Evolutionary conservation across 805 yeast genomes (phyloP), one percentile per base, ranked within the genome.

Genomic region (Lipomyces starkeyi): DNA sequence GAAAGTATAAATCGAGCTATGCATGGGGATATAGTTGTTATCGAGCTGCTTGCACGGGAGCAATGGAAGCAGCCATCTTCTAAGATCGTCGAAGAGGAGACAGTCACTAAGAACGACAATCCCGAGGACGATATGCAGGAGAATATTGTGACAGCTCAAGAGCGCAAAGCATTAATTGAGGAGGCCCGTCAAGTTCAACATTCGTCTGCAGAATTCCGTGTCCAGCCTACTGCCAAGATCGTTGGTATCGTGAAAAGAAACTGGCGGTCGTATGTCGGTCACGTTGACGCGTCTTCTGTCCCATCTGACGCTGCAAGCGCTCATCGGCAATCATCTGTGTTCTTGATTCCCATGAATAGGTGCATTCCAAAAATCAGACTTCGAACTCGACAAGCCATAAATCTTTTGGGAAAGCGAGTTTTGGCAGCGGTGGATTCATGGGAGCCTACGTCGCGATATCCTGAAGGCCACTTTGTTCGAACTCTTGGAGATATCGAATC

Each of bases 251-350:
- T 88, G 55, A 89, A 91, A 80, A 86, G 99, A 79, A 91, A 94
- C 69, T 95, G 99, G 99, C 86, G 99, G 78, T 88, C 88, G 72
- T 95, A 93, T 76, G 99, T 95, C 52, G 99, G 99, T 14, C 97
- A 93, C 78, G 84, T 95, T 70, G 89, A 94, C 1, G 89, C 92
- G 56, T 84, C 88, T 49, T 88, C 97, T 1, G 89, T 90, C 1
- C 78, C 82, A 25, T 53, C 54, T 35, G 73, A 53, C 58, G 69
- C 63, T 8, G 62, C 68, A 1, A 53, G 91, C 17, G 88, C 89
- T 72, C 88, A 89, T 75, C 86, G 86, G 14, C 75, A 73, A 34
- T 58, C 69, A 9, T 62, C 73, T 58, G 94, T 95, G 64, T 89
- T 95, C 74, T 96, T 95, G 27, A 83, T 90, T 60, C 84, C 96